These are phyloP conservation scores for Alternaria consortialis DNA, from an alignment of 2,329 filamentous ascomycete species.

Conservation along the genomic window DNA sequence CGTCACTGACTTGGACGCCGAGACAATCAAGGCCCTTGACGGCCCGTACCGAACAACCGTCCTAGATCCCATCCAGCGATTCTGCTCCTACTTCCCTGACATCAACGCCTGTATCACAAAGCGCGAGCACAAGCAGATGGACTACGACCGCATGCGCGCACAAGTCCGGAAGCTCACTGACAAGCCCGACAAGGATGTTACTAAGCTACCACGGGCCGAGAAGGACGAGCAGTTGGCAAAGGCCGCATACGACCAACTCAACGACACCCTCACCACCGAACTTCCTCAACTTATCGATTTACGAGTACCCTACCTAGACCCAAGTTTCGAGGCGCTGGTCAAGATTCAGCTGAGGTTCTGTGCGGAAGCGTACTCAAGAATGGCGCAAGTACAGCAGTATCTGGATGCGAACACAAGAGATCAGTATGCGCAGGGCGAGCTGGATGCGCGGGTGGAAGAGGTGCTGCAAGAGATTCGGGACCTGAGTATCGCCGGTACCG, in stretches of 20 bases:
- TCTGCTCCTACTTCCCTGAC: constrained; percentile 98
- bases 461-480: constrained; percentile 97
- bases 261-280: constrained; percentile 93
- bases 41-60: constrained; percentile 95
- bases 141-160: constrained; percentile 94
- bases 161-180: constrained; percentile 97
- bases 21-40: constrained; percentile 98
- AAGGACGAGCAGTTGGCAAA: constrained; percentile 96
- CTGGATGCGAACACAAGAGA: constrained; percentile 94
- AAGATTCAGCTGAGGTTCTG: constrained; percentile 99
- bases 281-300: constrained; percentile 95
- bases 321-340: constrained; percentile 95
- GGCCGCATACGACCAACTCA: constrained; percentile 92
- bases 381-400: constrained; percentile 99
- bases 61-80: constrained; percentile 91
- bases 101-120: constrained; percentile 99
- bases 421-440: constrained; percentile 90
- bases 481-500: constrained; percentile 86
- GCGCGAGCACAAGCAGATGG: constrained; percentile 95
- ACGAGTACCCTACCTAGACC: constrained; percentile 95
- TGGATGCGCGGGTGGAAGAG: constrained; percentile 92
- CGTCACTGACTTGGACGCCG: constrained; percentile 95
- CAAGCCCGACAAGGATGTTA: constrained; percentile 98
- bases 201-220: constrained; percentile 93
- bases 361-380: constrained; percentile 94